Conservation (phyloP, 192 early-diverging fungal species). For the Lobosporangium transversale region DNA sequence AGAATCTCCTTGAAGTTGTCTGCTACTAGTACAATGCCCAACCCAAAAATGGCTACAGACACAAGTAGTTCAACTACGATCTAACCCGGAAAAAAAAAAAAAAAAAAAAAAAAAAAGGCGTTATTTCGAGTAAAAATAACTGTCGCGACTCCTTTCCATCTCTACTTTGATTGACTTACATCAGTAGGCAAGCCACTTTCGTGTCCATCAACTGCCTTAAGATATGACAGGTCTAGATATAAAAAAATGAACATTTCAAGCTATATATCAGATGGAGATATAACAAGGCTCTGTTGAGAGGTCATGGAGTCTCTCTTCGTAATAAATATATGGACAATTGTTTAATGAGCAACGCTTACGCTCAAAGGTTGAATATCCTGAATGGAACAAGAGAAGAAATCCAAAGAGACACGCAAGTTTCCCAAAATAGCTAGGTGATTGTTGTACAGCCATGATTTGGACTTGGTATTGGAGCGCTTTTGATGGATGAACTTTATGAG, state of each 20-base stretch:
- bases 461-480: background rate
- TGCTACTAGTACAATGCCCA: conserved; percentile 62
- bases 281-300: too few species aligned
- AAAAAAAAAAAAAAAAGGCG: too few species aligned
- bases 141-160: background rate
- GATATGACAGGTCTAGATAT: conserved; percentile 63
- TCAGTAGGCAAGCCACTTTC: conserved; percentile 57
- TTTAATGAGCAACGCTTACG: too few species aligned
- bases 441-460: conserved; percentile 41
- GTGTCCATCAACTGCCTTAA: conserved; percentile 60
- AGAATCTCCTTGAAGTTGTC: conserved; percentile 66
- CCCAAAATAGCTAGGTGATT: conserved; percentile 45
- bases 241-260: too few species aligned
- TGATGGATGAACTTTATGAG: conserved; percentile 1
- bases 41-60: conserved; percentile 57
- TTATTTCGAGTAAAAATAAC: background rate
- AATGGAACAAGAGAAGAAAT: conserved; percentile 57
- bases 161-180: conserved; percentile 29
- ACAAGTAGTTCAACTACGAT: conserved; percentile 59
- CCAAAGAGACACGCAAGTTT: conserved; percentile 50
- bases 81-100: too few species aligned
- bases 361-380: conserved; percentile 67
- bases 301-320: too few species aligned
- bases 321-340: too few species aligned
- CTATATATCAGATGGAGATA: too few species aligned